These are phyloP conservation scores for Polygonum maritimum DNA, from an alignment of 148 eudicot genomes.

Conservation along the genomic window DNA sequence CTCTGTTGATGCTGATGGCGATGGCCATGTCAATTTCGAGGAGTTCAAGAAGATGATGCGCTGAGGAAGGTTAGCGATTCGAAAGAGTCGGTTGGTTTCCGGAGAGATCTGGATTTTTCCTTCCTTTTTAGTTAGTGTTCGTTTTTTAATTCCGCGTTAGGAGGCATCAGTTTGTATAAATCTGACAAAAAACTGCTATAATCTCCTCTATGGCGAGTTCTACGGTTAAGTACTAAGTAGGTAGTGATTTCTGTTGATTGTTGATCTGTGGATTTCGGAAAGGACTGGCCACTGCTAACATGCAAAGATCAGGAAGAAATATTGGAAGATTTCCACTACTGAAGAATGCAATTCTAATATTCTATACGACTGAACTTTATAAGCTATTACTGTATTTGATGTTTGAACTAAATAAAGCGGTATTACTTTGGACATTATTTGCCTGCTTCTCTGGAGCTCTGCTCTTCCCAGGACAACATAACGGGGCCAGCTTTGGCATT, in stretches of 20 bases:
- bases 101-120: neutral
- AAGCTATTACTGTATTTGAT: neutral
- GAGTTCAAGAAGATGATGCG: constrained; percentile 92
- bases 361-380: no score
- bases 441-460: neutral
- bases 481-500: neutral
- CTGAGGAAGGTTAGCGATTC: neutral
- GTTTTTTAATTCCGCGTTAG: constrained; percentile 1
- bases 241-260: neutral
- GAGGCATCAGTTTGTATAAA: neutral
- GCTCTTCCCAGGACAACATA: no score
- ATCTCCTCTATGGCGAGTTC: neutral
- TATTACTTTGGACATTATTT: neutral
- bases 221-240: neutral
- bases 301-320: neutral
- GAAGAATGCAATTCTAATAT: neutral
- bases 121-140: neutral
- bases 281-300: neutral
- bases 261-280: neutral
- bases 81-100: neutral
- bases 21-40: constrained; percentile 63
- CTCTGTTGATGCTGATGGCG: constrained; percentile 64
- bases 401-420: neutral
- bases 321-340: neutral
- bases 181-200: neutral